Evolutionary conservation across 1,284 basidiomycete species (phyloP), one percentile per base, ranked within the genome.

Genomic region (Trichosporon faecale): DNA sequence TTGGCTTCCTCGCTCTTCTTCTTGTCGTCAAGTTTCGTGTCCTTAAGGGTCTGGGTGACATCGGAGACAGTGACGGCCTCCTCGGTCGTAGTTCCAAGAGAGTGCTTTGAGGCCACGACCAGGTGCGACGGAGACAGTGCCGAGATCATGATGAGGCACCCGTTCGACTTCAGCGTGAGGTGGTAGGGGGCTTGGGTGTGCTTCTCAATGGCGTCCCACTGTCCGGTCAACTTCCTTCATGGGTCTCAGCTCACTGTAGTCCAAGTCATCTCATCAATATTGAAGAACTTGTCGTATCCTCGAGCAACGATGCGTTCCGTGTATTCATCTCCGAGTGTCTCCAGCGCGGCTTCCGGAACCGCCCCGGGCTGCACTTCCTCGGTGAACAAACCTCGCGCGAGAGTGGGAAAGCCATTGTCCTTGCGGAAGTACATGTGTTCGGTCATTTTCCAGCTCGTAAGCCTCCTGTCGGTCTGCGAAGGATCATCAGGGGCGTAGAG

Each of bases 201-300:
- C 5, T 84, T 82, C 70, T 90, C 86, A 52, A 98, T 86, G 0
- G 90, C 86, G 0, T 85, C 80, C 95, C 95, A 97, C 94, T 98
- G 77, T 12, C n/a, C 6, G n/a, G 61, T 66, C 35, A 69, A 37
- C 37, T 27, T 46, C 14, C 25, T 2, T 29, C 2, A n/a, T 61
- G 12, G 44, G 3, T 12, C 0, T n/a, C n/a, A n/a, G 85, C 91
- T 79, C 77, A 96, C 95, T 68, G 89, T 90, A 0, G 91, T 95
- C 94, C 95, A 99, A 1, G 91, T 90, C 29, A 98, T 93, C 80
- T 99, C 96, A 31, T 90, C 92, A 37, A 97, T 92, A 80, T 98
- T 99, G 87, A 99, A 99, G 84, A 99, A 99, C 84, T 99, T 99
- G 86, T 99, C 97, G 78, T 99, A 99, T 0, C 96, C 96, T 64